Base-by-base conservation (phyloP, 805 yeast genomes). In the Ascoidea asiatica region DNA sequence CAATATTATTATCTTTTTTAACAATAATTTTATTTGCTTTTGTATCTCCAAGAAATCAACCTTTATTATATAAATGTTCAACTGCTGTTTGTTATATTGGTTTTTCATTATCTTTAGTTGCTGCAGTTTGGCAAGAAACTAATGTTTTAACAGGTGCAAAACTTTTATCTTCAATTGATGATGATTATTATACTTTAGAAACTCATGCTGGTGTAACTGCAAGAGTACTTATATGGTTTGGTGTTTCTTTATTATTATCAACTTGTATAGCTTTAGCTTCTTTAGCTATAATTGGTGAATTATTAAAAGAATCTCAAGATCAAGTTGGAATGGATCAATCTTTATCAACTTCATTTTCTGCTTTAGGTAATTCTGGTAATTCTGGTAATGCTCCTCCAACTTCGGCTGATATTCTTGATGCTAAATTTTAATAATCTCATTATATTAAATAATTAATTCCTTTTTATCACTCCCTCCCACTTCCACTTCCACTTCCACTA, bases 111-210 rank as follows among this genome's bases (percentile, higher is more conserved):
- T 42, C 50, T 4, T 29, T 49, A 19, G 50, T 49, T 15, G 52
- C 52, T n/a, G 52, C 50, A 5, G 50, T 49, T 18, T 49, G 52
- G 52, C 52, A 49, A 37, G 52, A 49, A 37, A 49, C 52, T 5
- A 49, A 49, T 22, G 48, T 50, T 13, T 40, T 43, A 15, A 49
- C 52, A 2, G 50, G 50, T 17, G 47, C 50, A 21, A 49, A 47
- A 18, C 40, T 49, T 5, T 47, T 49, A 50, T 37, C 41, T 7
- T 46, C 40, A 2, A 49, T 49, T 50, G 50, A 44, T 5, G 52
- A 49, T 33, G 50, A 49, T 35, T 49, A 47, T 44, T 49, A 38
- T 35, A 41, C 45, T 19, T 45, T 49, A 23, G 6, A 35, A 17
- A 47, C 52, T n/a, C 46, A 45, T 23, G 47, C 44, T 23, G 52